Conservation (phyloP, 768 basidiomycete species). For the Amanita pseudoporphyria region DNA sequence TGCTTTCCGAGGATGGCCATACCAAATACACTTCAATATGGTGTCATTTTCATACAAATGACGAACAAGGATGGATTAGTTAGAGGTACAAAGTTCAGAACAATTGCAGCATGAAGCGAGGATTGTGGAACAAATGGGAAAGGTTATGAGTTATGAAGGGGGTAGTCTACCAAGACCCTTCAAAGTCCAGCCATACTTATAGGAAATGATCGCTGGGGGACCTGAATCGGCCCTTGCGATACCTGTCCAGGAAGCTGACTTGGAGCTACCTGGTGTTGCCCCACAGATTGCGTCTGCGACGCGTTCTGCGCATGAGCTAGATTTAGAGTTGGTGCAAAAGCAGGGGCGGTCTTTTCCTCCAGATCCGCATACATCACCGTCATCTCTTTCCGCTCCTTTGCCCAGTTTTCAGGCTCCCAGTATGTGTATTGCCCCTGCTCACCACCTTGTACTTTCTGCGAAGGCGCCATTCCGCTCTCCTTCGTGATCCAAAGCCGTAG, state of each 20-base stretch:
- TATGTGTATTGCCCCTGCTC: conserved; percentile 86
- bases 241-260: conserved; percentile 14
- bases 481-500: conserved; percentile 80
- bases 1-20: conserved; percentile 2
- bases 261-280: conserved; percentile 16
- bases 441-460: conserved; percentile 68
- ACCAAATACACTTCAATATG: conserved; percentile 7
- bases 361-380: conserved; percentile 65
- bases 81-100: conserved; percentile 7
- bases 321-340: conserved; percentile 45
- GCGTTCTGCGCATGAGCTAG: conserved; percentile 30
- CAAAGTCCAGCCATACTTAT: conserved; percentile 38
- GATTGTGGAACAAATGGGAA: conserved; percentile 13
- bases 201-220: conserved; percentile 36
- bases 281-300: conserved; percentile 9
- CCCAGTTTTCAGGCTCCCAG: conserved; percentile 80
- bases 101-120: conserved; percentile 8
- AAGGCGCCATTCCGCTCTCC: conserved; percentile 69
- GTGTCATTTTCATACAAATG: conserved; percentile 4
- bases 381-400: conserved; percentile 71
- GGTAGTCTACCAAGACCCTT: neutral
- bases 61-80: conserved; percentile 7
- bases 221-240: conserved; percentile 28
- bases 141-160: neutral
- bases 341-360: conserved; percentile 62